phyloP scores from a whole-genome alignment of 2,329 filamentous ascomycete species.

The Zarea fungicola region DNA sequence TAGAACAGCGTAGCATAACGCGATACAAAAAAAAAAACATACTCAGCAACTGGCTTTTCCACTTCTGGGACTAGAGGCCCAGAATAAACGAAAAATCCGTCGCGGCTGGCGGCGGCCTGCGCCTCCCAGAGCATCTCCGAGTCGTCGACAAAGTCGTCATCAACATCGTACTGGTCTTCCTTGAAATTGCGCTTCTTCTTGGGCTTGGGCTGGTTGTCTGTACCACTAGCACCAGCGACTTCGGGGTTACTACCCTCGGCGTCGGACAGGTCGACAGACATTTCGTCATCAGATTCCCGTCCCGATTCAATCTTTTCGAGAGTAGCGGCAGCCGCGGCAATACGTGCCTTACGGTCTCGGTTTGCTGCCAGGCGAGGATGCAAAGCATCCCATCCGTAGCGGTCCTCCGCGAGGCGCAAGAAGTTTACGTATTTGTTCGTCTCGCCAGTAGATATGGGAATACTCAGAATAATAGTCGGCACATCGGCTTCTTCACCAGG shows the following conservation, averaged over 20 bases:
- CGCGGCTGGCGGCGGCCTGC: conserved; percentile 86
- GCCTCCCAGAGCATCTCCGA: conserved; percentile 94
- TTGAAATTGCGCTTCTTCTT: conserved; percentile 80
- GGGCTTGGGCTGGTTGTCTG: conserved; percentile 58
- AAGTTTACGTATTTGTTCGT: conserved; percentile 94
- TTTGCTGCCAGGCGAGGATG: conserved; percentile 88
- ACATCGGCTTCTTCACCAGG: conserved; percentile 55
- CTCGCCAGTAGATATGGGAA: conserved; percentile 68
- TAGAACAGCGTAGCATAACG: not conserved
- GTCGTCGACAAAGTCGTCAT: conserved; percentile 85
- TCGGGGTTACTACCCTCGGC: conserved; percentile 84
- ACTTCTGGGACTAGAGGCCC: conserved; percentile 84
- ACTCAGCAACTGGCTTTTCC: conserved; percentile 61
- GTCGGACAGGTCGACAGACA: conserved; percentile 72
- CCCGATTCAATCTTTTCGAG: conserved; percentile 69
- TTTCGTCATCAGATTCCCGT: conserved; percentile 71
- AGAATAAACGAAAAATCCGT: conserved; percentile 97
- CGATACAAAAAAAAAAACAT: conserved; percentile 27
- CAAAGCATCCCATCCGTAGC: conserved; percentile 89
- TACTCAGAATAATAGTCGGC: conserved; percentile 77
- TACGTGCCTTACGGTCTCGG: conserved; percentile 78
- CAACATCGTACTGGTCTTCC: conserved; percentile 78
- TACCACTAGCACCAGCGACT: conserved; percentile 59
- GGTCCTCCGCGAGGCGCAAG: conserved; percentile 85
- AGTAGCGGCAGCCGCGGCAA: conserved; percentile 81